Evolutionary conservation across 257 asterid genomes (phyloP).

Genomic region (Nicotiana tabacum): DNA sequence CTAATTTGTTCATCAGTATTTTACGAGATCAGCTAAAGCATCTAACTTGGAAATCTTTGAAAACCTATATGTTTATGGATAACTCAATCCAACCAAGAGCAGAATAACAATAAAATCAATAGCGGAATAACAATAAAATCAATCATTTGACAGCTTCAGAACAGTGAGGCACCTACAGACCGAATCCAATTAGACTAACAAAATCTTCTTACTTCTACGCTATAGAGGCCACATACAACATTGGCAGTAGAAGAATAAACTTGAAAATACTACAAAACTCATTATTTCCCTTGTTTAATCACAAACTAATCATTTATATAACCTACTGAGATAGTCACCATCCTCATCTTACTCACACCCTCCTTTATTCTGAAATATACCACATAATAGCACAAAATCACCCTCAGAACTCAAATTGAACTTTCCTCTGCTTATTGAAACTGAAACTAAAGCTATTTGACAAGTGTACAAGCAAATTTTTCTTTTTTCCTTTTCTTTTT

Average conservation of each 20-base stretch:
- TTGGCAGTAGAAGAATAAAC: not conserved
- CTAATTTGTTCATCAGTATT: not conserved
- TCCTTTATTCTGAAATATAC: not conserved
- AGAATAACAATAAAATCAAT: not conserved
- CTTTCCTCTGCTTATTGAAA: not conserved
- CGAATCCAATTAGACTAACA: not conserved
- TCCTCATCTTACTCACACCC: not conserved
- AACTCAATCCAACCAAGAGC: not conserved
- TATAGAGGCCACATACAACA: not conserved
- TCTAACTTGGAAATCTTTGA: not conserved
- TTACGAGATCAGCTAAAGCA: not conserved
- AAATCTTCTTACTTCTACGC: not conserved
- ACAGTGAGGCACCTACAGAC: not conserved
- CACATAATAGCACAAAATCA: not conserved
- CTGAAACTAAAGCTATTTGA: constrained; percentile 1
- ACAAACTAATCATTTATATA: not conserved
- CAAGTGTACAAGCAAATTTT: not conserved
- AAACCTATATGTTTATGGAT: not conserved
- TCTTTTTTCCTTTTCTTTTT: not conserved
- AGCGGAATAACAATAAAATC: not conserved
- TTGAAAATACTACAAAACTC: not conserved
- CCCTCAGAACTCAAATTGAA: not conserved
- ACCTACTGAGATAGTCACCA: not conserved
- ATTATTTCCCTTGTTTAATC: not conserved
- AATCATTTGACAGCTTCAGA: not conserved